These are phyloP conservation scores for Nakazawaea pomicola DNA, from an alignment of 805 yeast species.

Conservation along the genomic window DNA sequence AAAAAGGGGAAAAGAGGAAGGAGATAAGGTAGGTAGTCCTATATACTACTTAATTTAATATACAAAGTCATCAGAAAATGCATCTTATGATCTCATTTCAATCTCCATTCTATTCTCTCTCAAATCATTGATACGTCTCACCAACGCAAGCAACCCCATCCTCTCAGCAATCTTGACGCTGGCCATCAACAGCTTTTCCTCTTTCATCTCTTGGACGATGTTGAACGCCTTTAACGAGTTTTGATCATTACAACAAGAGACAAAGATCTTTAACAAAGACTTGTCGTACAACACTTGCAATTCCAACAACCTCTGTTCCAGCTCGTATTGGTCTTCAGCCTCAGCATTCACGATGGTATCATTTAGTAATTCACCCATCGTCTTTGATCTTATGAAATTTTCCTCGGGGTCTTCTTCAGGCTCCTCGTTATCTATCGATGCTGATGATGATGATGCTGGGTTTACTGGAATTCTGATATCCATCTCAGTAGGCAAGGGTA, in stretches of 20 bases:
- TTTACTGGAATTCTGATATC: constrained; percentile 63
- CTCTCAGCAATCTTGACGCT: constrained; percentile 83
- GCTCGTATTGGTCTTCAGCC: constrained; percentile 27
- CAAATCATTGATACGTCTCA: constrained; percentile 47
- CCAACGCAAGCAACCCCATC: constrained; percentile 46
- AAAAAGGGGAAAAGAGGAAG: constrained; percentile 12
- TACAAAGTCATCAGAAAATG: too few species aligned
- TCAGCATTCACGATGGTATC: constrained; percentile 46
- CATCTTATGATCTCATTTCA: constrained; percentile 15
- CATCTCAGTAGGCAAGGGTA: constrained; percentile 79
- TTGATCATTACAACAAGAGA: constrained; percentile 64
- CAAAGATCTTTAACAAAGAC: constrained; percentile 71
- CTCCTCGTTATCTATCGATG: constrained; percentile 25
- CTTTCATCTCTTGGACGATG: constrained; percentile 62
- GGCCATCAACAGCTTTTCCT: constrained; percentile 76
- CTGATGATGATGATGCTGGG: constrained; percentile 21
- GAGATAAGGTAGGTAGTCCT: constrained; percentile 1
- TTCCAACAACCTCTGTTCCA: constrained; percentile 45
- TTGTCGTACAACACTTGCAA: constrained; percentile 65
- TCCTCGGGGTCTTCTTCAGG: constrained; percentile 49
- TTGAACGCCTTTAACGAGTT: constrained; percentile 63
- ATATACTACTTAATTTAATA: too few species aligned
- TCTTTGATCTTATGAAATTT: constrained; percentile 52
- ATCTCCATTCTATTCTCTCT: constrained; percentile 44
- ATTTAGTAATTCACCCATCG: constrained; percentile 55